Conservation (phyloP, 345 rosid genomes). For the Camelina sativa region DNA sequence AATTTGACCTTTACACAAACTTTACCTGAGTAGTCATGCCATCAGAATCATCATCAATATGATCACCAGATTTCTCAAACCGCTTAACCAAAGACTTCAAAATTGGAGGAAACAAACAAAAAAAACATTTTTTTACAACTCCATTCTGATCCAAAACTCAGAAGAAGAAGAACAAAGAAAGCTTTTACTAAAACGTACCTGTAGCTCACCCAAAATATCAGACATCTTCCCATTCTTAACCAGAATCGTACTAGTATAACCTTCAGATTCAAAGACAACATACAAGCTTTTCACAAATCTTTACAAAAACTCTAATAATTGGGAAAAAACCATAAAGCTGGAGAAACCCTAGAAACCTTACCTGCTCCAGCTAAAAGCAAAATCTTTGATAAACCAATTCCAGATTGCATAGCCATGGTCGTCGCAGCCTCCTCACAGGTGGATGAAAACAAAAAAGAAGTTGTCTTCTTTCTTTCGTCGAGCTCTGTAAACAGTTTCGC, state of each 20-base stretch:
- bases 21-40: constrained; percentile 24
- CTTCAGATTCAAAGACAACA: constrained; percentile 45
- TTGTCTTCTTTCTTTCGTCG: constrained; percentile 35
- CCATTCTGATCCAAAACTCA: constrained; percentile 9
- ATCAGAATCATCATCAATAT: constrained; percentile 61
- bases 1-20: too few species aligned
- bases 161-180: constrained; percentile 19
- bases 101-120: constrained; percentile 1
- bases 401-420: constrained; percentile 81
- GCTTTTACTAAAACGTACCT: constrained; percentile 52
- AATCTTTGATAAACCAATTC: constrained; percentile 72
- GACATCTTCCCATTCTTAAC: constrained; percentile 84
- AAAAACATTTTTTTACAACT: background rate
- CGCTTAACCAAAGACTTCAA: constrained; percentile 64
- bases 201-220: constrained; percentile 73
- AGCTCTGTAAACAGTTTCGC: constrained; percentile 17
- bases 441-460: background rate
- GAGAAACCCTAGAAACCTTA: constrained; percentile 34
- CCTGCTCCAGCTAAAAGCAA: constrained; percentile 87
- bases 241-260: constrained; percentile 79
- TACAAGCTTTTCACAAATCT: background rate
- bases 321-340: constrained; percentile 6
- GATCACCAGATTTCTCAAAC: constrained; percentile 62
- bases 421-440: constrained; percentile 3
- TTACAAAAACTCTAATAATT: background rate